Percentiles rank a stretch among this genome's conserved stretches.
Evolutionary conservation across 371 early-diverging fungal species (phyloP).

Genomic region (Mortierella sp.): DNA sequence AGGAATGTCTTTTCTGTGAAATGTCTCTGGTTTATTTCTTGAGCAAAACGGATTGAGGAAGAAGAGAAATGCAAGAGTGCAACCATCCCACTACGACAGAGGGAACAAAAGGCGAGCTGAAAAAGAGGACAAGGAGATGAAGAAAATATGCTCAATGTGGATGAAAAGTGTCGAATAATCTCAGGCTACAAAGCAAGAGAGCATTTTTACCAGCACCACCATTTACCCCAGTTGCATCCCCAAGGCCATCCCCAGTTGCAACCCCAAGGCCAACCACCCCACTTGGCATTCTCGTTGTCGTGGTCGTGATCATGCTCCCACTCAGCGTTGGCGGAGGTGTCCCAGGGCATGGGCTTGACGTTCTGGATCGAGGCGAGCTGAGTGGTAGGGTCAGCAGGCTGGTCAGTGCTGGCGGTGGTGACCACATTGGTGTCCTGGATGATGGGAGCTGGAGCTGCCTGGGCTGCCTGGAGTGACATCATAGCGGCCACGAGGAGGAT

Average conservation of each 20-base stretch:
- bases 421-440: background rate
- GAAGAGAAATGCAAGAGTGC: background rate
- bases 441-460: background rate
- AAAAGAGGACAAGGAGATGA: background rate
- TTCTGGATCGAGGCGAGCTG: background rate
- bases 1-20: background rate
- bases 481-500: constrained; percentile 55
- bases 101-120: background rate
- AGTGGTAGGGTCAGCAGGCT: background rate
- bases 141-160: background rate
- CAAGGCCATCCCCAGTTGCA: too few relatives aligned
- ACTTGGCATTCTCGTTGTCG: constrained; percentile 11
- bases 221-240: constrained; percentile 8
- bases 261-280: constrained; percentile 9
- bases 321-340: background rate
- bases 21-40: background rate
- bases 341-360: background rate
- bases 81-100: background rate
- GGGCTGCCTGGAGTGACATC: background rate
- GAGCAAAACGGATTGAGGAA: background rate
- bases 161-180: background rate
- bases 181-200: background rate
- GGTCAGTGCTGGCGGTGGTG: too few relatives aligned
- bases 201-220: background rate
- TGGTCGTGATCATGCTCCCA: background rate